phyloP scores from a whole-genome alignment of 1,139 yeast species.

The Pichia sp. region DNA sequence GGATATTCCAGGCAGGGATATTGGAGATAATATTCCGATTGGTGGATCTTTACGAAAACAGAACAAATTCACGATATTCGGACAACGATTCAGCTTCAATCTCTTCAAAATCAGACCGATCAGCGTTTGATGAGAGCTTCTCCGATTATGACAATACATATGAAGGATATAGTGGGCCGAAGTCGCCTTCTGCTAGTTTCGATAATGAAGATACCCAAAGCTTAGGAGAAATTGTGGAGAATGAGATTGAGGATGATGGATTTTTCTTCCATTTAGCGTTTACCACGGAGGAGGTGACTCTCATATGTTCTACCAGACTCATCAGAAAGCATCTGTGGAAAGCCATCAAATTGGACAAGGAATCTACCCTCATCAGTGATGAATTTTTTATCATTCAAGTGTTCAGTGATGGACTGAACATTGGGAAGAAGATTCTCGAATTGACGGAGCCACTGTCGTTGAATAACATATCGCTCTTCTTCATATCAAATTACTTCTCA shows the following conservation, averaged over 20 bases:
- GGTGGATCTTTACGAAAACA: constrained; percentile 16
- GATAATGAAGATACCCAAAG: background rate
- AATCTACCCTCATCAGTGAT: constrained; percentile 34
- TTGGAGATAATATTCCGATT: constrained; percentile 32
- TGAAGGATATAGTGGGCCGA: constrained; percentile 5
- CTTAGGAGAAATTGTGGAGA: background rate
- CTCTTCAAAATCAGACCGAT: constrained; percentile 4
- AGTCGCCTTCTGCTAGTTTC: constrained; percentile 3
- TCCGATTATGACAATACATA: background rate
- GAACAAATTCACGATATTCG: constrained; percentile 14
- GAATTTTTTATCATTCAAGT: constrained; percentile 50
- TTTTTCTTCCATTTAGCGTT: constrained; percentile 47
- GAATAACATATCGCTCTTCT: constrained; percentile 53
- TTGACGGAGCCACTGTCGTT: constrained; percentile 55
- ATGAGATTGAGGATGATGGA: constrained; percentile 23
- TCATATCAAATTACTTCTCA: constrained; percentile 58
- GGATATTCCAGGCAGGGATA: constrained; percentile 44
- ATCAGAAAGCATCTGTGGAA: constrained; percentile 17
- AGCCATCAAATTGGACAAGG: constrained; percentile 15
- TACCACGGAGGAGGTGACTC: constrained; percentile 45
- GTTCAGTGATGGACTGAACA: constrained; percentile 54
- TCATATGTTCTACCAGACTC: constrained; percentile 35
- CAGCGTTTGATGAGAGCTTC: constrained; percentile 12
- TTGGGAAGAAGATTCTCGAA: constrained; percentile 48
- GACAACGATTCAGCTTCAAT: constrained; percentile 9